Evolutionary conservation across 2,329 filamentous ascomycete species (phyloP), one percentile per base, ranked within the genome.

Genomic region (Niveomyces coronatus): DNA sequence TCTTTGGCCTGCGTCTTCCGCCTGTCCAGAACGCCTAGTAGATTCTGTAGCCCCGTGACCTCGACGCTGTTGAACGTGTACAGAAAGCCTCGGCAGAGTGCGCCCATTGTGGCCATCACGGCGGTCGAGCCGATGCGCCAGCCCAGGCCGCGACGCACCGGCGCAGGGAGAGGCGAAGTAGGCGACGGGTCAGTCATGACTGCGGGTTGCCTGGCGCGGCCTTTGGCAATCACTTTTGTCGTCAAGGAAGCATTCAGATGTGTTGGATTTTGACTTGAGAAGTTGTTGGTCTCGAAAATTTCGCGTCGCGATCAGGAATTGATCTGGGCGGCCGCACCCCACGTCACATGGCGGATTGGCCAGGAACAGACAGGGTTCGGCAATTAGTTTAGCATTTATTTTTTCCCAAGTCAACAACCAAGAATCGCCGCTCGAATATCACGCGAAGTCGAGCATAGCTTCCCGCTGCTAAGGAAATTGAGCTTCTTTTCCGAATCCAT

Each of bases 61-160:
- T 95, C 79, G 32, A 86, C 78, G 18, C 68, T 72, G 57, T 83
- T 93, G 45, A 89, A 59, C 0, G 74, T 76, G 47, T 78, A 82
- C 30, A 95, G 62, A 54, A 96, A 95, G 2, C 65, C 69, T 44
- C 84, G 76, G 40, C 77, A 85, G 6, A 93, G 47, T 19, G 78
- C 61, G 33, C 79, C 82, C 0, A 85, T 80, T 9, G 79, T 59
- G 49, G 82, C 80, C 71, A 94, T 85, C 26, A 83, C 72, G 45
- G 79, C 63, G 36, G 79, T 69, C n/a, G 87, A 93, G 24, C 73
- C 72, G 39, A 79, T 62, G 45, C 84, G 81, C 82, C 83, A 87
- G 60, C 76, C 64, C 41, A 79, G 61, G 51, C 74, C 72, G 20
- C 78, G 78, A 56, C 70, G 62, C 41, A 45, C 44, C 29, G 53